Percentiles rank a stretch among this genome's conserved stretches.
phyloP scores from a whole-genome alignment of 805 yeast genomes.

The Yamadazyma takamatsuzukensis region DNA sequence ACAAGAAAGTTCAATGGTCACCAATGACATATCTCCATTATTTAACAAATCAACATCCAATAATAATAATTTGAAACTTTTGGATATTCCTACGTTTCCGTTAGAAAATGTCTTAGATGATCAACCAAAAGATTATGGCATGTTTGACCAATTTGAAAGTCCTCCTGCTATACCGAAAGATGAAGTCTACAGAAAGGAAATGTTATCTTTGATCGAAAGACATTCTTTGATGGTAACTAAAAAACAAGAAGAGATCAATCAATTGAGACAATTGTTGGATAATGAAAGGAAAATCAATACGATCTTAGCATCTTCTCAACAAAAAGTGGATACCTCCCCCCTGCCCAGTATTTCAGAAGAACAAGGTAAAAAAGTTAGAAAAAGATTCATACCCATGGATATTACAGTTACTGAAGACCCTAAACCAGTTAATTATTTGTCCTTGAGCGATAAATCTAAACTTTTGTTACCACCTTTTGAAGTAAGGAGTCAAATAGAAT shows the following conservation, averaged over 20 bases:
- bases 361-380: slow-evolving; percentile 8
- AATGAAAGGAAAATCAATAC: slow-evolving; percentile 20
- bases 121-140: slow-evolving; percentile 1
- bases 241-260: slow-evolving; percentile 24
- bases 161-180: slow-evolving; percentile 6
- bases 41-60: background rate
- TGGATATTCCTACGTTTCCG: background rate
- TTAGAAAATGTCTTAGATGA: slow-evolving; percentile 1
- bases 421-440: slow-evolving; percentile 10
- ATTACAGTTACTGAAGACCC: slow-evolving; percentile 14
- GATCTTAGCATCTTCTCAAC: slow-evolving; percentile 9
- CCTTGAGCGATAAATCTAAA: slow-evolving; percentile 3
- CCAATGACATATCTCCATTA: too few species aligned
- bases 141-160: background rate
- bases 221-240: slow-evolving; percentile 19
- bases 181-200: slow-evolving; percentile 19
- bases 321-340: slow-evolving; percentile 1
- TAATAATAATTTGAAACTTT: background rate
- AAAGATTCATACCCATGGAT: slow-evolving; percentile 17
- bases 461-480: slow-evolving; percentile 15
- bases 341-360: slow-evolving; percentile 1
- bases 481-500: background rate
- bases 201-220: slow-evolving; percentile 19
- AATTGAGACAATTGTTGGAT: slow-evolving; percentile 18
- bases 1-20: too few species aligned